Evolutionary conservation across 257 asterid genomes (phyloP).

Genomic region (Penstemon davidsonii): DNA sequence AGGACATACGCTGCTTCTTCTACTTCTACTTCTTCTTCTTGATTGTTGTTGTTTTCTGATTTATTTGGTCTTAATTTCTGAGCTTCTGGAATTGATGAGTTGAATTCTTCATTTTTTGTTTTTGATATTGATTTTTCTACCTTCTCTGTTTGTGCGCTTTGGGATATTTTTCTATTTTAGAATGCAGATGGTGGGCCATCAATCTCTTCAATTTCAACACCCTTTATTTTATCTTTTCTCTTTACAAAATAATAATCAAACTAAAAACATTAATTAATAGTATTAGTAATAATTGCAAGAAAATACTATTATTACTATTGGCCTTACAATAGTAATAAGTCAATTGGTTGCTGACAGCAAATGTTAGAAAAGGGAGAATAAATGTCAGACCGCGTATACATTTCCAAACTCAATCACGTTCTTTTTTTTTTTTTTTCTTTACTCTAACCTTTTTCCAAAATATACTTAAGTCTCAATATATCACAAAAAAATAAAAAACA

Average conservation of each 20-base stretch:
- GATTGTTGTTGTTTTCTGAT: background rate
- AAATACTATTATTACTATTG: background rate
- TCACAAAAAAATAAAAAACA: too few relatives aligned
- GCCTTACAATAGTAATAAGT: slow-evolving; percentile 10
- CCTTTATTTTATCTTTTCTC: slow-evolving; percentile 10
- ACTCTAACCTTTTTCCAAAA: too few relatives aligned
- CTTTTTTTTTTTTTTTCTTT: too few relatives aligned
- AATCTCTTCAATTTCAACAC: slow-evolving; percentile 26
- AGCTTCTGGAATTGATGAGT: slow-evolving; percentile 6
- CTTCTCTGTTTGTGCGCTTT: slow-evolving; percentile 16
- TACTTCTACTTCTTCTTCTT: background rate
- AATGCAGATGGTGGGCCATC: slow-evolving; percentile 25
- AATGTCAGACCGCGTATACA: slow-evolving; percentile 25
- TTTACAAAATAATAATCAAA: slow-evolving; percentile 19
- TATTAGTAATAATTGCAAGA: slow-evolving; percentile 18
- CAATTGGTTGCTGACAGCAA: slow-evolving; percentile 18
- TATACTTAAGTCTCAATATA: too few relatives aligned
- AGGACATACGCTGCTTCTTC: background rate
- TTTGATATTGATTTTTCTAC: slow-evolving; percentile 5
- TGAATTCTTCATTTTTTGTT: slow-evolving; percentile 1
- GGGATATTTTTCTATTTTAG: background rate
- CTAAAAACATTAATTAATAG: background rate
- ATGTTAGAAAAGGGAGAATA: slow-evolving; percentile 16
- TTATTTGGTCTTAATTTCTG: slow-evolving; percentile 3
- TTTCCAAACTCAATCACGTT: background rate